A percentile compares a stretch with the other conserved stretches of the same genome.
Evolutionary conservation across 2,329 filamentous ascomycete species (phyloP).

Genomic region (Botrytis deweyae): DNA sequence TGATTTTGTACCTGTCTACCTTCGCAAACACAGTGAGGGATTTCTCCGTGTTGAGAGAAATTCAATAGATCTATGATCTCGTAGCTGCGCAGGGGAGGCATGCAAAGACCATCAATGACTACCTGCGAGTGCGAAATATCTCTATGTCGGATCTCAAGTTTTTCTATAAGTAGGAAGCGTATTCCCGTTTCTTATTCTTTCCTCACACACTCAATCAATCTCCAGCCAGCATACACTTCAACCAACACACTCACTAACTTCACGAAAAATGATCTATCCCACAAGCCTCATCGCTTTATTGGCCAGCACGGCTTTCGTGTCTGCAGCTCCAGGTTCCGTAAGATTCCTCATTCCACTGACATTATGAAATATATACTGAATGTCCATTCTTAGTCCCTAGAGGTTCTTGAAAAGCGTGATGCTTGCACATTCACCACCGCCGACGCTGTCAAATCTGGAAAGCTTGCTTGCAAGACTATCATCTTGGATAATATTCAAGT

Average conservation of each 20-base stretch:
- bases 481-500: conserved; percentile 53
- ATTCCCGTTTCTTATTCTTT: neutral
- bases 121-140: too few relatives aligned
- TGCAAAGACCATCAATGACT: too few relatives aligned
- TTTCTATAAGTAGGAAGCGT: neutral
- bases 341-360: neutral
- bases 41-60: neutral
- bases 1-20: neutral
- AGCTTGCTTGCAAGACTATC: conserved; percentile 54
- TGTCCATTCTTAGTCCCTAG: neutral
- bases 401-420: conserved; percentile 19
- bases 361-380: neutral
- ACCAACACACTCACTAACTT: neutral
- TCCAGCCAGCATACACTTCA: neutral
- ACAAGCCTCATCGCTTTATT: neutral
- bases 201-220: neutral
- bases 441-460: conserved; percentile 48
- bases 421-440: conserved; percentile 52
- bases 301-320: neutral
- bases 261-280: neutral
- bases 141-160: neutral
- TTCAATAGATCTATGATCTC: neutral
- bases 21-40: neutral
- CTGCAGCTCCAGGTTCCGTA: neutral
- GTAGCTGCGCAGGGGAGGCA: too few relatives aligned